phyloP scores from a whole-genome alignment of 345 rosid species.

The Salix koriyanagi region DNA sequence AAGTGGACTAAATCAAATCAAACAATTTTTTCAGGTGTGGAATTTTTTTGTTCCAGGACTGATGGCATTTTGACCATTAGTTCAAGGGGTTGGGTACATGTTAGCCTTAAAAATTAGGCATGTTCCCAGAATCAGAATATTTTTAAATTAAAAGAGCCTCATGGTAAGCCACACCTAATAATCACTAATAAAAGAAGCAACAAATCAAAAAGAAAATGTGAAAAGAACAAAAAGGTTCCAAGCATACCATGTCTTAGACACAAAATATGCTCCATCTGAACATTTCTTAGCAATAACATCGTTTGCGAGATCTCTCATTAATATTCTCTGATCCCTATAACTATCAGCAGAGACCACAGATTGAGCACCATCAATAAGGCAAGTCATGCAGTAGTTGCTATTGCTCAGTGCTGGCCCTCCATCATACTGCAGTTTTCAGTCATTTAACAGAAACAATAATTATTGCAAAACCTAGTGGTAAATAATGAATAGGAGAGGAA shows the following conservation, averaged over 20 bases:
- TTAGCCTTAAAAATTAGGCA: too few relatives aligned
- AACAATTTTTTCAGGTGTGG: too few relatives aligned
- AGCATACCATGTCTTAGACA: conserved; percentile 79
- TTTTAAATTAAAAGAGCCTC: not conserved
- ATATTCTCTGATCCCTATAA: conserved; percentile 81
- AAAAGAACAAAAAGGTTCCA: conserved; percentile 5
- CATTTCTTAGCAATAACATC: conserved; percentile 61
- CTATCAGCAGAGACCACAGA: conserved; percentile 73
- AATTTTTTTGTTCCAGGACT: too few relatives aligned
- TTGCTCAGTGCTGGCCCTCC: conserved; percentile 77
- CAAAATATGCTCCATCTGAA: conserved; percentile 60
- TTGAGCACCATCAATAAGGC: conserved; percentile 73
- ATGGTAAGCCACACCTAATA: not conserved
- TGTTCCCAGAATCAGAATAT: not conserved
- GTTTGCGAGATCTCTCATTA: conserved; percentile 65
- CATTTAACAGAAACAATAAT: conserved; percentile 20
- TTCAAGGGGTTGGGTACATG: too few relatives aligned
- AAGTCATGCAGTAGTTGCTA: conserved; percentile 64
- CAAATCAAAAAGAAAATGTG: not conserved
- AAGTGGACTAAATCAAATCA: too few relatives aligned
- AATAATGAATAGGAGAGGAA: not conserved
- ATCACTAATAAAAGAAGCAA: conserved; percentile 5
- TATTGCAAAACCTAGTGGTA: not conserved
- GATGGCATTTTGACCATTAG: too few relatives aligned
- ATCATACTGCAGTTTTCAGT: conserved; percentile 44